Percentiles rank a stretch among this genome's conserved stretches.
These are phyloP conservation scores for Fusarium sp. DNA, from an alignment of 2,329 filamentous ascomycete genomes.

Conservation along the genomic window DNA sequence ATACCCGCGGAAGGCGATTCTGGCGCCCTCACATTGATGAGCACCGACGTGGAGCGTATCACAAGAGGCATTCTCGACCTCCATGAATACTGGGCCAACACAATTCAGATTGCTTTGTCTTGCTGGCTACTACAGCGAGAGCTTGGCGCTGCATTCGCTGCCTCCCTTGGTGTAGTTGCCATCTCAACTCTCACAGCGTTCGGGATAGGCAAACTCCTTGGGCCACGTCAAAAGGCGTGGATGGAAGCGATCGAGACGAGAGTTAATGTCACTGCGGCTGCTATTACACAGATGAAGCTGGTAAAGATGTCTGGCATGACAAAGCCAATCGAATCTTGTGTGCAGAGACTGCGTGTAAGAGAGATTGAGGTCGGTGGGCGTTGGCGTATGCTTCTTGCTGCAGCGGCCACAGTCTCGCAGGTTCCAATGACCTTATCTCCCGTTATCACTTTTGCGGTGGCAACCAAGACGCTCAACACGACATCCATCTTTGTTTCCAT, in stretches of 20 bases:
- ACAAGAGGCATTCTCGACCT: neutral
- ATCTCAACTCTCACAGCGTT: neutral
- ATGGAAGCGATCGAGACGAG: constrained; percentile 48
- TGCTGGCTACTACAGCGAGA: neutral
- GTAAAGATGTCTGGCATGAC: constrained; percentile 45
- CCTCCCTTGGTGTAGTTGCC: neutral
- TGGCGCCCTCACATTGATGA: neutral
- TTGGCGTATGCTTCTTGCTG: constrained; percentile 37
- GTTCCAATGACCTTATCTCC: constrained; percentile 45
- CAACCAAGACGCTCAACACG: constrained; percentile 42
- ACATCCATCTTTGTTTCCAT: constrained; percentile 42
- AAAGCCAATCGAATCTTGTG: constrained; percentile 37
- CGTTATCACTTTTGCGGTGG: constrained; percentile 47
- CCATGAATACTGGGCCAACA: neutral
- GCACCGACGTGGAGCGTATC: neutral
- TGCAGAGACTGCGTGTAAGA: constrained; percentile 39
- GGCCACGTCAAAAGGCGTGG: constrained; percentile 45
- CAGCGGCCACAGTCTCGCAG: constrained; percentile 43
- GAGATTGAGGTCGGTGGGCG: constrained; percentile 42
- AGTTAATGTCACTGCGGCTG: constrained; percentile 43
- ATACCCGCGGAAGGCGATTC: neutral
- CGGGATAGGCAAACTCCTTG: neutral
- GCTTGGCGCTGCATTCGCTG: neutral
- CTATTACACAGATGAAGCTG: constrained; percentile 45
- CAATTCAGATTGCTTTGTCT: neutral